Conservation (phyloP, 805 yeast species). For the Starmerella floricola region DNA sequence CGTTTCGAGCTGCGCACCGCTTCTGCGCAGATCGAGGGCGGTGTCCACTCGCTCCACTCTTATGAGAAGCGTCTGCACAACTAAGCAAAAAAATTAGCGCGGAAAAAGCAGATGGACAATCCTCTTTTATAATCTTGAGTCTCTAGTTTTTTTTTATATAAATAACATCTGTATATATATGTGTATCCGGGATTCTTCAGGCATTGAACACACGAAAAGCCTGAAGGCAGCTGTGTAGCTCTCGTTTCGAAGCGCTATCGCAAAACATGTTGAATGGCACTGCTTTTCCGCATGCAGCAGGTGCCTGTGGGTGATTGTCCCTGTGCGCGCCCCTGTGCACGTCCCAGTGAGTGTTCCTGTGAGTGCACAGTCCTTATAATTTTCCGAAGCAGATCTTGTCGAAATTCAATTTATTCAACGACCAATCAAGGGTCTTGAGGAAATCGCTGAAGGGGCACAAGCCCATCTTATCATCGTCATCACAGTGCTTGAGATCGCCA, state of each 20-base stretch:
- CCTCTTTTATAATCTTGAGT: too few relatives aligned
- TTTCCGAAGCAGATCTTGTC: slow-evolving; percentile 25
- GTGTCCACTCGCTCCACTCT: slow-evolving; percentile 90
- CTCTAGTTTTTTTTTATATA: background rate
- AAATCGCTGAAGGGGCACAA: slow-evolving; percentile 27
- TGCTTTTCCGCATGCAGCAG: too few relatives aligned
- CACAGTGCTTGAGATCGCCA: slow-evolving; percentile 28
- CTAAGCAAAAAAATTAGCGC: too few relatives aligned
- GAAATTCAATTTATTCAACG: slow-evolving; percentile 24
- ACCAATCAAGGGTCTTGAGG: slow-evolving; percentile 24
- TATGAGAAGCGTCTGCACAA: slow-evolving; percentile 95
- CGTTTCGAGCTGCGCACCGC: slow-evolving; percentile 98
- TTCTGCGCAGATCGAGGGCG: slow-evolving; percentile 98
- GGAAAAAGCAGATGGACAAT: too few relatives aligned
- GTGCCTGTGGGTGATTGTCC: too few relatives aligned
- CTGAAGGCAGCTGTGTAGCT: too few relatives aligned
- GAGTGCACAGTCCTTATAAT: background rate
- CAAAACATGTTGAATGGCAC: too few relatives aligned
- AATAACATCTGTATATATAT: too few relatives aligned
- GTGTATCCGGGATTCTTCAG: too few relatives aligned
- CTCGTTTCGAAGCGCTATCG: too few relatives aligned
- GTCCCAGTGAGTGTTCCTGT: background rate
- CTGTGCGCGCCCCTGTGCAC: too few relatives aligned
- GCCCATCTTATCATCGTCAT: slow-evolving; percentile 23
- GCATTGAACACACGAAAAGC: too few relatives aligned